A percentile compares a stretch with the other conserved stretches of the same genome.
Conservation (phyloP, 1,139 yeast genomes). For the Eremothecium coryli region DNA sequence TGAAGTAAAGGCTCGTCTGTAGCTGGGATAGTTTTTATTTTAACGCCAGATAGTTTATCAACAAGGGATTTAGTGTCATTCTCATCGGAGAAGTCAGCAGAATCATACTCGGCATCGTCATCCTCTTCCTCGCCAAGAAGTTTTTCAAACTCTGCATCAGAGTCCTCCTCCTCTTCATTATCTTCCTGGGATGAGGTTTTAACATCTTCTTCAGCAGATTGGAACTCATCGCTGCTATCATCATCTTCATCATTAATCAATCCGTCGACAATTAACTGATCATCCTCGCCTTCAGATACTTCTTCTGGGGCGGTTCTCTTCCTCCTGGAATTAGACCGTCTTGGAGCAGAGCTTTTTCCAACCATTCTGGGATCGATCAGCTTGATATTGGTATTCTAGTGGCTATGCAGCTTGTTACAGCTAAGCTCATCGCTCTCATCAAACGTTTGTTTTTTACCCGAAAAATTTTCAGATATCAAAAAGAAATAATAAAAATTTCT, state of each 20-base stretch:
- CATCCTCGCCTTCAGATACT: conserved; percentile 23
- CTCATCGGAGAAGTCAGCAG: conserved; percentile 26
- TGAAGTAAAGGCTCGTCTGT: conserved; percentile 32
- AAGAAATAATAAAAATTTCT: too few species aligned
- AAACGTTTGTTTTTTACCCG: neutral
- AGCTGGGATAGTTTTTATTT: conserved; percentile 42
- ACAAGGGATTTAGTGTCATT: conserved; percentile 43
- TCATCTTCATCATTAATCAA: conserved; percentile 30
- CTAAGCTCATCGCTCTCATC: neutral
- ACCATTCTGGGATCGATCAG: too few species aligned
- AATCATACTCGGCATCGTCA: conserved; percentile 27
- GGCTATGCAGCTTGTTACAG: too few species aligned
- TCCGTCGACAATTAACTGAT: conserved; percentile 35
- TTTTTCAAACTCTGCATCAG: conserved; percentile 54
- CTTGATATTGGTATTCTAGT: too few species aligned
- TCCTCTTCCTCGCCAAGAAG: conserved; percentile 45
- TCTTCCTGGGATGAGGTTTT: conserved; percentile 23
- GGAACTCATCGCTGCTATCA: conserved; percentile 22
- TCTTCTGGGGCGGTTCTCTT: conserved; percentile 26
- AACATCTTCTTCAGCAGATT: conserved; percentile 14
- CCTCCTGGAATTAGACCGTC: conserved; percentile 26
- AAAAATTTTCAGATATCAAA: neutral
- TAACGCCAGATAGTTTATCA: conserved; percentile 47
- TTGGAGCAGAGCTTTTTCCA: neutral
- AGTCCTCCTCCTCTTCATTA: conserved; percentile 39